These are phyloP conservation scores for Diplotaxis tenuifolia DNA, from an alignment of 345 rosid species.

Conservation along the genomic window DNA sequence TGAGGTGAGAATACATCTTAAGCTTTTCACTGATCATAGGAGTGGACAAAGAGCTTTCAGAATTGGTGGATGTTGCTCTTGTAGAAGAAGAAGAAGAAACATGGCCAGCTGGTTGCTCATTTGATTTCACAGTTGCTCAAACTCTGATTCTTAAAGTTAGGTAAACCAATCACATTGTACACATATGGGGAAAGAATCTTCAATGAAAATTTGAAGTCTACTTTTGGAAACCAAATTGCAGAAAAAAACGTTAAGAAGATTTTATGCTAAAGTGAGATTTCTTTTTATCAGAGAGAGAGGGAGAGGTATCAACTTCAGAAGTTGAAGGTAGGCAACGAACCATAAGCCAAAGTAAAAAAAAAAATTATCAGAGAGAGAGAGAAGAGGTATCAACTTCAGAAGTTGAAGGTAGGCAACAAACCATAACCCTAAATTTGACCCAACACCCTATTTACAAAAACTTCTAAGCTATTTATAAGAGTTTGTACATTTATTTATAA, in stretches of 20 bases:
- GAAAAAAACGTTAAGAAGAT: not conserved
- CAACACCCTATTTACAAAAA: too few species aligned
- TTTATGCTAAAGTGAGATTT: not conserved
- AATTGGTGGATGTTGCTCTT: constrained; percentile 75
- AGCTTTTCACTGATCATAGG: too few species aligned
- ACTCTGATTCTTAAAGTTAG: constrained; percentile 8
- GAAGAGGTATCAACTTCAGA: constrained; percentile 74
- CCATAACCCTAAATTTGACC: constrained; percentile 56
- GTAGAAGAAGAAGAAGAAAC: constrained; percentile 39
- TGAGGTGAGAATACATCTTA: too few species aligned
- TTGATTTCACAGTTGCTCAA: constrained; percentile 51
- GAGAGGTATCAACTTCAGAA: too few species aligned
- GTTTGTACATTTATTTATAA: too few species aligned
- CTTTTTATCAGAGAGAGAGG: not conserved
- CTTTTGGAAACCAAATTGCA: not conserved
- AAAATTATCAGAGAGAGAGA: constrained; percentile 48
- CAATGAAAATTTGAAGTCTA: constrained; percentile 1
- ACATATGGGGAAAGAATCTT: constrained; percentile 22
- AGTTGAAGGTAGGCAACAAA: constrained; percentile 66
- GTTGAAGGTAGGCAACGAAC: too few species aligned
- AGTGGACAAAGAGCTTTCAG: too few species aligned
- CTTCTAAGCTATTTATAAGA: too few species aligned
- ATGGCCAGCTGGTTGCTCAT: constrained; percentile 65
- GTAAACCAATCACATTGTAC: constrained; percentile 21
- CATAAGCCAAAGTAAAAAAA: not conserved